A percentile compares a stretch with the other conserved stretches of the same genome.
Conservation (phyloP, 1,139 yeast genomes). For the Meyerozyma athensensis region DNA sequence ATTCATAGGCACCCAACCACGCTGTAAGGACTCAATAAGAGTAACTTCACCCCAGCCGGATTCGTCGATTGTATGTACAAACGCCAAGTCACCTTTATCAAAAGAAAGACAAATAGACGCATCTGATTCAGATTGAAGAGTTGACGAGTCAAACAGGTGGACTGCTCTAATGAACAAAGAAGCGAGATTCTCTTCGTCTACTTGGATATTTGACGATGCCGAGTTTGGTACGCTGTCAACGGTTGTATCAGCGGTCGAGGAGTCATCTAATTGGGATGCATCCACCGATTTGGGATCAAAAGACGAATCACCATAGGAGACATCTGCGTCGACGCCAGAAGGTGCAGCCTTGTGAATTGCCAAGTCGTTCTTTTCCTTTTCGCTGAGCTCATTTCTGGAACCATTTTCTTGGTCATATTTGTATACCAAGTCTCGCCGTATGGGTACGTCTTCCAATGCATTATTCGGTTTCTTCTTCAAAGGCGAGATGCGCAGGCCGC, state of each 20-base stretch:
- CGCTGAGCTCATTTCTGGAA: conserved; percentile 7
- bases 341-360: conserved; percentile 11
- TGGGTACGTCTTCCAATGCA: conserved; percentile 24
- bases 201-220: conserved; percentile 8
- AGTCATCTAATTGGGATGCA: conserved; percentile 5
- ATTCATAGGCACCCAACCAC: conserved; percentile 98
- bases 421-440: conserved; percentile 27
- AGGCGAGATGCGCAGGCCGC: conserved; percentile 19
- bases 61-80: conserved; percentile 83
- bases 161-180: conserved; percentile 57
- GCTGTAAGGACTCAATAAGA: conserved; percentile 55
- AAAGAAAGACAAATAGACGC: conserved; percentile 81
- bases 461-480: conserved; percentile 15
- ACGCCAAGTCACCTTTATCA: conserved; percentile 73
- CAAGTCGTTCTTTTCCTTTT: conserved; percentile 16
- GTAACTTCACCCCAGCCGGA: conserved; percentile 99
- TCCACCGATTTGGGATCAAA: conserved; percentile 16
- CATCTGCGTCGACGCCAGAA: conserved; percentile 15
- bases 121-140: conserved; percentile 62
- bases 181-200: conserved; percentile 38
- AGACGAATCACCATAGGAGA: conserved; percentile 14
- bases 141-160: conserved; percentile 71
- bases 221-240: conserved; percentile 8
- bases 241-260: conserved; percentile 3
- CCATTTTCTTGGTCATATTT: conserved; percentile 13